Conservation (phyloP, 1,284 basidiomycete species). For the Tilletia walkeri region DNA sequence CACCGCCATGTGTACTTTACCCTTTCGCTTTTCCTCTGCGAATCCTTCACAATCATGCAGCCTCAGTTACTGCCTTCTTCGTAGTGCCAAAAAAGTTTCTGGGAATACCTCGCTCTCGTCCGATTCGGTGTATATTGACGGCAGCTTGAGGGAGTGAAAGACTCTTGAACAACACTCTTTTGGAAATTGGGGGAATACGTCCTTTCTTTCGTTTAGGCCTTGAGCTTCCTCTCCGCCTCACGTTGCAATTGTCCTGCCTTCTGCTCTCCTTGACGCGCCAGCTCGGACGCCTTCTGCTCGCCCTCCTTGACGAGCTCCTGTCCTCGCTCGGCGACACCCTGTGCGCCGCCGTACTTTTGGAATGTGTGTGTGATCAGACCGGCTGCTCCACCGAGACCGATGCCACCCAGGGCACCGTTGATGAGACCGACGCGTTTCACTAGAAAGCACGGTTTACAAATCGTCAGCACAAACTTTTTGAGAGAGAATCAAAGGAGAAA, state of each 20-base stretch:
- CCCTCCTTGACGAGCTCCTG: conserved; percentile 9
- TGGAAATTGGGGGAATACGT: no score
- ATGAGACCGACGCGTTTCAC: conserved; percentile 44
- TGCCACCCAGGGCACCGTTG: conserved; percentile 48
- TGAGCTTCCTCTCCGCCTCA: conserved; percentile 12
- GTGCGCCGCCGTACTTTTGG: conserved; percentile 23
- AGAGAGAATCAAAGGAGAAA: background rate
- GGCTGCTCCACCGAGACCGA: conserved; percentile 41
- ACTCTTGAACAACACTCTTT: no score
- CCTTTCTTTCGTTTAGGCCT: no score
- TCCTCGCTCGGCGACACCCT: background rate
- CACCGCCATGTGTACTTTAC: no score
- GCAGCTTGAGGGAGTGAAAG: no score
- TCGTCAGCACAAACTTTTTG: background rate
- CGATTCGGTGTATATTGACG: no score
- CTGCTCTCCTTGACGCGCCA: background rate
- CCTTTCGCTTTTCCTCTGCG: no score
- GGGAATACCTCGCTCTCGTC: no score
- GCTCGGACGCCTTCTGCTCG: background rate
- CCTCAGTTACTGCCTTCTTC: no score
- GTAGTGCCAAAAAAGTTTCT: no score
- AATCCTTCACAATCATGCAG: no score
- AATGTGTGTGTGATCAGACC: conserved; percentile 40
- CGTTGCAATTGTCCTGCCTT: background rate
- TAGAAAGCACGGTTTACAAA: background rate